Conservation (phyloP, 2,329 filamentous ascomycete species). For the Colletotrichum kahawae region DNA sequence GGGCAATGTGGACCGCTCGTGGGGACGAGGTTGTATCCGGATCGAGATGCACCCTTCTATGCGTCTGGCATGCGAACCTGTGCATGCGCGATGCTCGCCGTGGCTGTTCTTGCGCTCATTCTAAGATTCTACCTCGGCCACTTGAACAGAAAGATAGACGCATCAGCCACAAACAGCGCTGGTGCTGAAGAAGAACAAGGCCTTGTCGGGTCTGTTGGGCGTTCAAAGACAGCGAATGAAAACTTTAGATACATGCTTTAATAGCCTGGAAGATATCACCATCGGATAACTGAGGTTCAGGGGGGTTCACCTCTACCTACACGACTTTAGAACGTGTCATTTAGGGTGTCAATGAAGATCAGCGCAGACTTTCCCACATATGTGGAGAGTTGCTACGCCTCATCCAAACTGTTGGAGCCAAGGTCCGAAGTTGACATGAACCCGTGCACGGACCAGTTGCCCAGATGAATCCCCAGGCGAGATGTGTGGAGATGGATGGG, state of each 20-base stretch:
- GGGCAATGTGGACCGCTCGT: constrained; percentile 80
- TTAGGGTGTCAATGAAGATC: neutral
- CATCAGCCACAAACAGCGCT: constrained; percentile 28
- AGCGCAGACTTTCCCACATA: neutral
- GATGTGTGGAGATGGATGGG: neutral
- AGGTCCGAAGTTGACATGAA: neutral
- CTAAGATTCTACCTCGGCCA: constrained; percentile 59
- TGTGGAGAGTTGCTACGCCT: neutral
- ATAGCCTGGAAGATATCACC: neutral
- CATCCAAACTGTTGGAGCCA: neutral
- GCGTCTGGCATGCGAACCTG: constrained; percentile 67
- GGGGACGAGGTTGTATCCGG: constrained; percentile 70
- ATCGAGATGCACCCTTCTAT: constrained; percentile 65
- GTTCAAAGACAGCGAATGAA: constrained; percentile 25
- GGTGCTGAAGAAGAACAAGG: constrained; percentile 42
- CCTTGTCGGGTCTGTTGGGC: constrained; percentile 37
- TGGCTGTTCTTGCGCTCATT: constrained; percentile 58
- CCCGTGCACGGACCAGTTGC: neutral
- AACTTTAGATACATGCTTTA: constrained; percentile 55
- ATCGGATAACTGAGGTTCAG: neutral
- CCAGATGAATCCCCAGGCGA: neutral
- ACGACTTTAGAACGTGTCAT: neutral
- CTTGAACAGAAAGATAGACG: constrained; percentile 54
- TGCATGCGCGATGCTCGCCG: constrained; percentile 65
- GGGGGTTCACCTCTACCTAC: neutral